Evolutionary conservation across 164 flowering plant species (phyloP), one percentile per base, ranked within the genome.

Genomic region (Vitis amurensis): DNA sequence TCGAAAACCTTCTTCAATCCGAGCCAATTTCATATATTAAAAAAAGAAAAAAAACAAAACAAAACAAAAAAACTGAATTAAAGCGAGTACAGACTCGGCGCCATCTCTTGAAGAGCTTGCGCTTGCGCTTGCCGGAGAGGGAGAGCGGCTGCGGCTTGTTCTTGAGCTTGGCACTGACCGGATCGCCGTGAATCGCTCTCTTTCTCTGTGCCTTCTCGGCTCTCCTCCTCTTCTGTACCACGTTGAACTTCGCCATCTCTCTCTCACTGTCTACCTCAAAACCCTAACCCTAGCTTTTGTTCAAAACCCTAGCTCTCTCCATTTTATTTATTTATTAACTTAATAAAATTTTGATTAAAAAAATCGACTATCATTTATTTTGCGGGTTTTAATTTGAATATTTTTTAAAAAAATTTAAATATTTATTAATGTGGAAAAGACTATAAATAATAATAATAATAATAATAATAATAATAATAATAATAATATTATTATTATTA

Each of bases 41-140:
- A 31, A 11, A 31, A 19, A 44, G 5, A 65, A 17, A 31, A 17
- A 9, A 30, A 44, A 1, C 62, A 17, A 31, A 17, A 9, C 23
- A 27, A 12, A 15, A 17, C 15, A 13, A 13, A 15, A 13, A 52
- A 37, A 48, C 23, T 67, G 30, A 64, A 37, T 55, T 59, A 62
- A 50, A 27, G 30, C 59, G 23, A 70, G 17, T 13, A 69, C 69
- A 57, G 44, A 92, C 98, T 76, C 88, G 70, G 76, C 96, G 90
- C 91, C 91, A 89, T 82, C 91, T 87, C 64, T 89, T 91, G 64
- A 90, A 70, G 72, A 90, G 86, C 90, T 95, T 95, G 68, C 89
- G 86, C 82, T 91, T 80, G 69, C 98, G 94, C 79, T 95, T 95
- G 74, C 98, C 96, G 49, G 99, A 93, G 73, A 91, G 59, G 14